Conservation (phyloP, 805 yeast genomes). For the Candida easanensis region DNA sequence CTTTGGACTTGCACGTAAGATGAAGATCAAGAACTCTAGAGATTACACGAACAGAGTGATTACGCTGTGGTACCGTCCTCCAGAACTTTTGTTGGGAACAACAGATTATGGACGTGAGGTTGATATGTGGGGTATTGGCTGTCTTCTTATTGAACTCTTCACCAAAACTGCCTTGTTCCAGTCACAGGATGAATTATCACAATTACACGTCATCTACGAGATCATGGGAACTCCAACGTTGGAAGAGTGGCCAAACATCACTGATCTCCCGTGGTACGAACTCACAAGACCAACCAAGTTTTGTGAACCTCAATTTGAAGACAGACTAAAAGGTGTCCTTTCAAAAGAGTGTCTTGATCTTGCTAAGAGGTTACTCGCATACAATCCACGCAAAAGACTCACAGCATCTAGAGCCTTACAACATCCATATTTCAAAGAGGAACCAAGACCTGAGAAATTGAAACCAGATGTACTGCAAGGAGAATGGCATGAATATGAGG, state of each 20-base stretch:
- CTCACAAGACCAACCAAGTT: slow-evolving; percentile 58
- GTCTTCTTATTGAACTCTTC: slow-evolving; percentile 80
- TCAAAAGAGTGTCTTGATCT: slow-evolving; percentile 60
- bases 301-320: slow-evolving; percentile 35
- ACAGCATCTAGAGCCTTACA: slow-evolving; percentile 67
- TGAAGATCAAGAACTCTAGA: slow-evolving; percentile 52
- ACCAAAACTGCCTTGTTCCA: slow-evolving; percentile 75
- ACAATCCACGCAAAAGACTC: slow-evolving; percentile 69
- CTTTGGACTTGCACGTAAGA: slow-evolving; percentile 76
- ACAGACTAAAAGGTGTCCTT: slow-evolving; percentile 37
- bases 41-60: slow-evolving; percentile 95
- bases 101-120: slow-evolving; percentile 89
- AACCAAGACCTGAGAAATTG: slow-evolving; percentile 63
- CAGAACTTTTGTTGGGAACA: slow-evolving; percentile 86
- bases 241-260: slow-evolving; percentile 75
- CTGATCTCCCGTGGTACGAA: slow-evolving; percentile 88
- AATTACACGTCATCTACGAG: slow-evolving; percentile 70
- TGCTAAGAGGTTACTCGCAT: slow-evolving; percentile 56
- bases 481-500: slow-evolving; percentile 98
- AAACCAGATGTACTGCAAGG: slow-evolving; percentile 55
- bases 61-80: slow-evolving; percentile 97
- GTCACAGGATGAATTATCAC: slow-evolving; percentile 86
- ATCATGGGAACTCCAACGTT: slow-evolving; percentile 84
- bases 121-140: slow-evolving; percentile 97
- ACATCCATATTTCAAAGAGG: slow-evolving; percentile 68